Base-by-base conservation (phyloP, 352 stramenopile genomes). In the Phytophthora fragariae region DNA sequence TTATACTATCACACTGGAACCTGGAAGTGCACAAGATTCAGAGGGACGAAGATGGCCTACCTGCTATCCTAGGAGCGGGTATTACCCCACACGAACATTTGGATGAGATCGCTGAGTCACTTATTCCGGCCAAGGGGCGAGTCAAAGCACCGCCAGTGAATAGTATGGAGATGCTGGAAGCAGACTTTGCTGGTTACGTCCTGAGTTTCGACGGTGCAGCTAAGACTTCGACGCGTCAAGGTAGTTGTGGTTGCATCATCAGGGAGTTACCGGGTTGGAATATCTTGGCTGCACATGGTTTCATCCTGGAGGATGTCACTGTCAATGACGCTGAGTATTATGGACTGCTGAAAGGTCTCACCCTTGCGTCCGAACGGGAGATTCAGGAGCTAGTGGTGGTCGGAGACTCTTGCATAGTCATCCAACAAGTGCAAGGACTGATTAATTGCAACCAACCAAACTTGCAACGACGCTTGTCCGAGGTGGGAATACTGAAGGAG, bases 141-240 rank as follows among this genome's bases (percentile, higher is more conserved):
- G 17, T 50, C n/a, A 61, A 57, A 15, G 17, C 44, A 35, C 58
- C 58, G 7, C 58, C 58, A n/a, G 31, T 65, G 1, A 54, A 57
- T 27, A 65, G 58, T 7, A 15, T 57, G 2, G 58, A 65, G 12
- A 65, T 65, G 58, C 27, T 65, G 2, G 44, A 21, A 31, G 41
- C 6, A 1, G 44, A 65, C 11, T 65, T 35, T 15, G 15, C 12
- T 0, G 58, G 41, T 4, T 39, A 47, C 8, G 46, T 65, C 4
- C n/a, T 65, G 10, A 57, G 58, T 65, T 65, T 65, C 37, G 58
- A 65, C 14, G 41, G 58, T 12, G 56, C 56, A 0, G 56, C 31
- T 2, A 62, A 65, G 58, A 47, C 58, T 8, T 47, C n/a, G 7
- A 57, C 58, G 1, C 33, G 33, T 5, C 33, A 50, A 35, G 55